Conservation (phyloP, 257 asterid genomes). For the Pogostemon cablin region DNA sequence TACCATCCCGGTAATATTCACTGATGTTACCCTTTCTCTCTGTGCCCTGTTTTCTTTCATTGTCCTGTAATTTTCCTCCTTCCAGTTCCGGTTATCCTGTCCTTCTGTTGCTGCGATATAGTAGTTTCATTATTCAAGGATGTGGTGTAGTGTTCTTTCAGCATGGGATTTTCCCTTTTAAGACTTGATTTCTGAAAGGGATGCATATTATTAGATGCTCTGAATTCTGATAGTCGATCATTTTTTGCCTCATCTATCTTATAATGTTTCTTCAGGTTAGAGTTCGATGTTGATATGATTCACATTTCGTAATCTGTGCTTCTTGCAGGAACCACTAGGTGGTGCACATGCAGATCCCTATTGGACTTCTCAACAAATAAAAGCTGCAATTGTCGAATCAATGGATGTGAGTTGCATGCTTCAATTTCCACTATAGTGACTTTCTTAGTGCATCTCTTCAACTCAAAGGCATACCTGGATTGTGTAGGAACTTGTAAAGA, state of each 20-base stretch:
- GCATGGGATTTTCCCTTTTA: slow-evolving; percentile 1
- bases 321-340: slow-evolving; percentile 87
- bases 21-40: slow-evolving; percentile 26
- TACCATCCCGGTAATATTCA: slow-evolving; percentile 69
- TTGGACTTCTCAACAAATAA: slow-evolving; percentile 94
- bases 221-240: neutral
- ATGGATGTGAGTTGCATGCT: slow-evolving; percentile 74
- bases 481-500: slow-evolving; percentile 69
- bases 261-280: neutral
- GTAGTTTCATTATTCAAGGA: slow-evolving; percentile 9
- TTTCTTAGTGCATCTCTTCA: neutral
- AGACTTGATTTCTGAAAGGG: neutral
- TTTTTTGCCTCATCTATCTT: neutral
- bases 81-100: neutral
- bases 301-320: slow-evolving; percentile 13
- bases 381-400: slow-evolving; percentile 72
- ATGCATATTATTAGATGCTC: no score
- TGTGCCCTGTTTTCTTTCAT: slow-evolving; percentile 6
- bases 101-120: slow-evolving; percentile 1
- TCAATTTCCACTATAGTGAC: slow-evolving; percentile 21
- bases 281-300: neutral
- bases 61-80: neutral
- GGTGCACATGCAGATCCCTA: slow-evolving; percentile 94
- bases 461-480: slow-evolving; percentile 9
- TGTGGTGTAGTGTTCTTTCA: slow-evolving; percentile 1